Percentiles rank a stretch among this genome's conserved stretches.
These are phyloP conservation scores for Geotrichum histeridarum DNA, from an alignment of 1,139 yeast genomes.

Conservation along the genomic window DNA sequence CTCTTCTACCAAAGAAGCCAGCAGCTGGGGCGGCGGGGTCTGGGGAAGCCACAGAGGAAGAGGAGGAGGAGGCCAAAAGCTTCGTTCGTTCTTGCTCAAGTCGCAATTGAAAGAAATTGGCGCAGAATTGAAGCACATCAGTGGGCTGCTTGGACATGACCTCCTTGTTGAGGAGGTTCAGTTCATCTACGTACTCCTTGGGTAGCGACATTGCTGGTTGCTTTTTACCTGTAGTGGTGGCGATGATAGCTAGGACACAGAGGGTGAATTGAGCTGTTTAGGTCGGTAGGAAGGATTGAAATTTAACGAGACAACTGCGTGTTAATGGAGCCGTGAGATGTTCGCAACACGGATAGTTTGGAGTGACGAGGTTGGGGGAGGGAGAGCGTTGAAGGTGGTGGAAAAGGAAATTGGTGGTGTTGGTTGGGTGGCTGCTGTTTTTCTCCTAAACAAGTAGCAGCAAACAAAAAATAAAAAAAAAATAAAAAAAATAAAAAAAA, in stretches of 20 bases:
- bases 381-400: not conserved
- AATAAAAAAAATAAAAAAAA: no score
- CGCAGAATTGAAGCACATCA: slow-evolving; percentile 66
- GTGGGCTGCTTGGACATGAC: slow-evolving; percentile 57
- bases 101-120: slow-evolving; percentile 58
- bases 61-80: slow-evolving; percentile 36
- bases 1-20: not conserved
- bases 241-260: not conserved
- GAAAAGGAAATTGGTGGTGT: not conserved
- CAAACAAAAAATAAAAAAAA: no score
- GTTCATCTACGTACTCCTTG: slow-evolving; percentile 47
- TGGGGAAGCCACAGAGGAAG: slow-evolving; percentile 10
- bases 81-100: slow-evolving; percentile 56
- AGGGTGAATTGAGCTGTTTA: not conserved
- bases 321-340: no score
- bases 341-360: not conserved
- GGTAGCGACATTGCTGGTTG: slow-evolving; percentile 35
- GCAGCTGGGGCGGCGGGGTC: slow-evolving; percentile 4
- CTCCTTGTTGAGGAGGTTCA: slow-evolving; percentile 60
- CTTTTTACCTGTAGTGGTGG: not conserved
- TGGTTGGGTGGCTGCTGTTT: not conserved
- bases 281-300: no score
- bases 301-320: no score
- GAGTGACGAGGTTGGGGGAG: no score
- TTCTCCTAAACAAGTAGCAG: not conserved